Evolutionary conservation across 768 basidiomycete species (phyloP).

Genomic region (Podaxis mareebaensis): DNA sequence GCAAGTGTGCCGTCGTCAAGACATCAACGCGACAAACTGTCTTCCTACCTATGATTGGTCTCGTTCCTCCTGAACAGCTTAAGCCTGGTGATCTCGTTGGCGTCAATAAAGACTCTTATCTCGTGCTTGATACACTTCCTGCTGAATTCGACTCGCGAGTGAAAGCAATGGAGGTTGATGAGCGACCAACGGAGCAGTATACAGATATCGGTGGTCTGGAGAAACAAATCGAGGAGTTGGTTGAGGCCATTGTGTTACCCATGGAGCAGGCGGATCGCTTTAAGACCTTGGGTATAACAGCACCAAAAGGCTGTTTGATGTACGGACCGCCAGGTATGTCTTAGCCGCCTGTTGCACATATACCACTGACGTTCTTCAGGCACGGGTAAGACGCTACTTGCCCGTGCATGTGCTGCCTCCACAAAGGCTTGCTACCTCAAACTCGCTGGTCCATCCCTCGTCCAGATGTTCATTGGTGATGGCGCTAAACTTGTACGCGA

Average conservation of each 20-base stretch:
- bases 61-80: constrained; percentile 90
- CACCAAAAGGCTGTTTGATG: constrained; percentile 98
- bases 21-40: constrained; percentile 98
- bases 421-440: constrained; percentile 98
- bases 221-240: constrained; percentile 98
- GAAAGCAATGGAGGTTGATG: constrained; percentile 99
- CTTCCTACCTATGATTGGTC: constrained; percentile 96
- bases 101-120: constrained; percentile 99
- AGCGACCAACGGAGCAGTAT: constrained; percentile 95
- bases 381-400: constrained; percentile 96
- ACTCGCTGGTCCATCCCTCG: constrained; percentile 94
- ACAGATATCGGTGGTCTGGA: constrained; percentile 98
- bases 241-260: constrained; percentile 96
- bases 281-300: constrained; percentile 96
- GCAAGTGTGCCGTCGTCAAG: constrained; percentile 98
- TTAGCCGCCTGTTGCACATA: constrained; percentile 16
- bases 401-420: constrained; percentile 96
- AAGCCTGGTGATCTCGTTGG: constrained; percentile 94
- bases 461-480: constrained; percentile 99
- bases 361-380: constrained; percentile 36
- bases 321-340: constrained; percentile 91
- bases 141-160: constrained; percentile 98
- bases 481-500: constrained; percentile 99
- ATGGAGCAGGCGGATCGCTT: constrained; percentile 99
- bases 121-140: constrained; percentile 92